A percentile compares a stretch with the other conserved stretches of the same genome.
Evolutionary conservation across 768 basidiomycete species (phyloP).

Genomic region (Lactarius hengduanensis): DNA sequence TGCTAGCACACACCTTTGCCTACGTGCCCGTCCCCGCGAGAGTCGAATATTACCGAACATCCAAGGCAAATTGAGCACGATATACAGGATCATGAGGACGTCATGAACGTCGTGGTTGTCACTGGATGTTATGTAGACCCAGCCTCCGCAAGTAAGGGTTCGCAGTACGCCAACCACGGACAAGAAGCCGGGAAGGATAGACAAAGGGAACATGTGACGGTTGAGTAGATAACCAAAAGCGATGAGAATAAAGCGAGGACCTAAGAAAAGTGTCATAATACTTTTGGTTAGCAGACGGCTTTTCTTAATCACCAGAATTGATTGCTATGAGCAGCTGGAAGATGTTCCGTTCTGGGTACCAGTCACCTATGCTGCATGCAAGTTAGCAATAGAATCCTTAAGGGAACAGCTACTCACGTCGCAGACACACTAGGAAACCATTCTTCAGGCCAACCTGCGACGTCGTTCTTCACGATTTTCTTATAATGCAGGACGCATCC

Average conservation of each 20-base stretch:
- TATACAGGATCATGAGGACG: constrained; percentile 83
- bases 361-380: constrained; percentile 75
- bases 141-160: constrained; percentile 83
- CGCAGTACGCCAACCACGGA: constrained; percentile 64
- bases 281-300: background rate
- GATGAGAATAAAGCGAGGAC: constrained; percentile 73
- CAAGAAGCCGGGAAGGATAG: constrained; percentile 48
- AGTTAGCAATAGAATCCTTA: background rate
- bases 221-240: constrained; percentile 62
- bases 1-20: constrained; percentile 47
- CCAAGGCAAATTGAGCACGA: constrained; percentile 84
- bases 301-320: constrained; percentile 55
- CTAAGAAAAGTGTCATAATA: background rate
- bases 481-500: constrained; percentile 74
- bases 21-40: constrained; percentile 52
- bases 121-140: constrained; percentile 86
- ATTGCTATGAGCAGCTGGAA: constrained; percentile 89
- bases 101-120: constrained; percentile 87
- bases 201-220: constrained; percentile 39
- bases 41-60: constrained; percentile 65
- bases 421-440: constrained; percentile 92
- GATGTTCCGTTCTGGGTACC: constrained; percentile 81
- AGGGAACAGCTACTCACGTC: constrained; percentile 48
- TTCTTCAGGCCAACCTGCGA: constrained; percentile 81
- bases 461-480: constrained; percentile 81